Evolutionary conservation across 2,329 filamentous ascomycete species (phyloP).

Genomic region (Trichoderma afroharzianum): DNA sequence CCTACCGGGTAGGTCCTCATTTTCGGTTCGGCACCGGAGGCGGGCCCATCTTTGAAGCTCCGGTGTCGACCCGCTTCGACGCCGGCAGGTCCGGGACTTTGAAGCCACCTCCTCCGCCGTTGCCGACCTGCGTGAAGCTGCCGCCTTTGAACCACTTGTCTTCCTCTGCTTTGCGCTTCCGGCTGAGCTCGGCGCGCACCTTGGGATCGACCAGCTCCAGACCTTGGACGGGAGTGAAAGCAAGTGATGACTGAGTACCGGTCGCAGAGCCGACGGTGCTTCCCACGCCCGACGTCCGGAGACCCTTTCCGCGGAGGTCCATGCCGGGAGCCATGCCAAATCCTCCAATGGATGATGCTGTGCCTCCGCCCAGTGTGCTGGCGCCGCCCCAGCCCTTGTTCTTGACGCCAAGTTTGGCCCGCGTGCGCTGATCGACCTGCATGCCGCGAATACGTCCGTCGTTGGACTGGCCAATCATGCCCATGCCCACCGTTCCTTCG

Average conservation of each 20-base stretch:
- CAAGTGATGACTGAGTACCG: constrained; percentile 80
- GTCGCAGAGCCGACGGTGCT: constrained; percentile 56
- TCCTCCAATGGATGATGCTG: constrained; percentile 76
- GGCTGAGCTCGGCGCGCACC: constrained; percentile 77
- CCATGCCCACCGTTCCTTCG: constrained; percentile 80
- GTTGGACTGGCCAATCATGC: constrained; percentile 89
- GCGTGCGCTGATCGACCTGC: constrained; percentile 89
- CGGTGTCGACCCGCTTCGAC: constrained; percentile 61
- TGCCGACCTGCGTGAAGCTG: constrained; percentile 86
- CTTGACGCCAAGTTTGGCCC: constrained; percentile 90
- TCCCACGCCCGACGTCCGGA: constrained; percentile 79
- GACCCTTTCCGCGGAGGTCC: constrained; percentile 72
- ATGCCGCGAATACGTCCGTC: constrained; percentile 84
- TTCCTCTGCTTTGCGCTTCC: constrained; percentile 90
- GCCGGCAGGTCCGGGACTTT: constrained; percentile 75
- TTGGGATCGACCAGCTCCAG: constrained; percentile 94
- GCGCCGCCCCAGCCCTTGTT: constrained; percentile 89
- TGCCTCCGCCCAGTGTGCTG: constrained; percentile 61
- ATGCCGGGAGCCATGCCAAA: constrained; percentile 67
- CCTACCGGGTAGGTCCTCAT: background rate
- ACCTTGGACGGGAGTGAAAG: constrained; percentile 92
- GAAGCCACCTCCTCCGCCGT: constrained; percentile 59
- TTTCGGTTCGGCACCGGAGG: constrained; percentile 31
- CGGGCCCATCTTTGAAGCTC: constrained; percentile 35
- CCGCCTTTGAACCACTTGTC: constrained; percentile 96